Evolutionary conservation across 2,329 filamentous ascomycete species (phyloP).

Genomic region (Neonectria faginata): DNA sequence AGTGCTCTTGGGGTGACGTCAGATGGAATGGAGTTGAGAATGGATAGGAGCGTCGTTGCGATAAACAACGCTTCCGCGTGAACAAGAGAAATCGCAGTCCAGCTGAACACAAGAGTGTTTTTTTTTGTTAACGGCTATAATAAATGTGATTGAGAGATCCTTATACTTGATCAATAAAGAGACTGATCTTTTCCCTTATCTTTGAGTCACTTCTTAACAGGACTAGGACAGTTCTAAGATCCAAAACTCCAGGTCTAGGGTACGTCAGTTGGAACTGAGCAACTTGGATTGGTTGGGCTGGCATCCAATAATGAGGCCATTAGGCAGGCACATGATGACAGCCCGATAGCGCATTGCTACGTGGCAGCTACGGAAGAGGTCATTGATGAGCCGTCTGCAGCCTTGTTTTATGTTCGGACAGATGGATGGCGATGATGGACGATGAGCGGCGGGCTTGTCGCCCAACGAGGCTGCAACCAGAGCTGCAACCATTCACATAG

Average conservation of each 20-base stretch:
- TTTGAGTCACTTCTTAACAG: neutral
- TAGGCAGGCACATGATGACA: neutral
- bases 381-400: neutral
- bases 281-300: conserved; percentile 1
- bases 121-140: neutral
- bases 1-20: neutral
- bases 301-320: conserved; percentile 2
- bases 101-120: neutral
- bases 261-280: neutral
- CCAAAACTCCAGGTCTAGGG: neutral
- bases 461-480: neutral
- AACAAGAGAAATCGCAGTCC: neutral
- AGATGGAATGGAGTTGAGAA: neutral
- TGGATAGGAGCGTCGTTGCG: neutral
- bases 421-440: neutral
- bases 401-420: neutral
- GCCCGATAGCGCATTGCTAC: neutral
- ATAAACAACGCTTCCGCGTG: neutral
- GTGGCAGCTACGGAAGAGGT: conserved; percentile 2
- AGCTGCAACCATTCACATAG: neutral
- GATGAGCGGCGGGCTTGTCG: neutral
- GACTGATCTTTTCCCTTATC: neutral
- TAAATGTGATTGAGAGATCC: neutral
- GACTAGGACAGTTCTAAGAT: neutral
- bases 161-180: neutral